A percentile compares a stretch with the other conserved stretches of the same genome.
These are phyloP conservation scores for Starmerella scarabaei DNA, from an alignment of 805 yeast species.

Conservation along the genomic window DNA sequence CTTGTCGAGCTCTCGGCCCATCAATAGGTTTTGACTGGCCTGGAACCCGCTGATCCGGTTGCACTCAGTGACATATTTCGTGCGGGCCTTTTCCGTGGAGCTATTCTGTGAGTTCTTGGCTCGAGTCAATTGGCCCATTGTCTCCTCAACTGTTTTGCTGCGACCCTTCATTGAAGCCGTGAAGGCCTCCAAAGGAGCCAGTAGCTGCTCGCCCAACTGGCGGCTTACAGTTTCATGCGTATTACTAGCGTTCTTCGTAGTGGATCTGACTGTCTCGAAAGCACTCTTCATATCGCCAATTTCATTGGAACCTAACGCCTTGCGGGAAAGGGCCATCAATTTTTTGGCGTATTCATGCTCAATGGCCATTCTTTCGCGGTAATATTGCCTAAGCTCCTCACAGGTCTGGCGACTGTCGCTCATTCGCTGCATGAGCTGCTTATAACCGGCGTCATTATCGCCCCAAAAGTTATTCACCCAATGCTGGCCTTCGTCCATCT, in stretches of 20 bases:
- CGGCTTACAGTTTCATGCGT: conserved; percentile 42
- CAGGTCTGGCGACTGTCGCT: conserved; percentile 47
- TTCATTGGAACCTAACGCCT: conserved; percentile 42
- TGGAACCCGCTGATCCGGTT: conserved; percentile 43
- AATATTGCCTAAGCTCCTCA: conserved; percentile 37
- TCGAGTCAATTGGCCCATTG: conserved; percentile 41
- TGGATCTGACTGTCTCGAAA: conserved; percentile 44
- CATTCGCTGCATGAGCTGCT: conserved; percentile 42
- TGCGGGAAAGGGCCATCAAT: conserved; percentile 39
- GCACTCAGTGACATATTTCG: conserved; percentile 46
- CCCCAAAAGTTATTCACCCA: conserved; percentile 38
- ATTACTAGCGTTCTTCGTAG: conserved; percentile 46
- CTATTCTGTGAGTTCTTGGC: conserved; percentile 32
- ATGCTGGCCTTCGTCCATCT: conserved; percentile 13
- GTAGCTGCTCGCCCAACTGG: conserved; percentile 40
- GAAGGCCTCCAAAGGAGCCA: conserved; percentile 43
- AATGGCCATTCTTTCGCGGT: conserved; percentile 42
- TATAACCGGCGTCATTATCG: conserved; percentile 46
- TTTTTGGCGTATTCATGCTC: conserved; percentile 62
- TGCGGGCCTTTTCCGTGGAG: conserved; percentile 28
- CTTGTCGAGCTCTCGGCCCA: conserved; percentile 61
- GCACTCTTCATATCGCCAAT: conserved; percentile 47
- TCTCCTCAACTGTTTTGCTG: conserved; percentile 43
- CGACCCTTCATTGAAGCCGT: conserved; percentile 39
- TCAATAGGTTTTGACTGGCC: conserved; percentile 52